Conservation (phyloP, 2,329 filamentous ascomycete species). For the Xylaria sp. region DNA sequence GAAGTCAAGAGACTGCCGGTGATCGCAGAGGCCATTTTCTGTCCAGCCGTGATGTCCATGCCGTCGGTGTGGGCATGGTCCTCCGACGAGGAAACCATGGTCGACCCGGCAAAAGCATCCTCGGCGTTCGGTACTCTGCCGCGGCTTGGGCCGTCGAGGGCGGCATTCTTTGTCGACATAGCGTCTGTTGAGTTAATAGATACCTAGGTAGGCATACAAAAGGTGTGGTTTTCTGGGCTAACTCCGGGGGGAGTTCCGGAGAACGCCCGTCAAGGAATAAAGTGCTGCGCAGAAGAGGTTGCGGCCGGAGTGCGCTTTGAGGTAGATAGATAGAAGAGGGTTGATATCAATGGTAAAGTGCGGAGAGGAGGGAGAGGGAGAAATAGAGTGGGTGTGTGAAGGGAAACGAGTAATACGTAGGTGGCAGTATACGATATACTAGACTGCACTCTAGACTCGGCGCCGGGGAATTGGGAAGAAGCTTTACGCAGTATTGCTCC, state of each 20-base stretch:
- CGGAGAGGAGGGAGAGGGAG: constrained; percentile 5
- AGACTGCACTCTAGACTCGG: not conserved
- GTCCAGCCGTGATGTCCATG: constrained; percentile 78
- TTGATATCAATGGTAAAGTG: not conserved
- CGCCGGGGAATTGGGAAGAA: constrained; percentile 18
- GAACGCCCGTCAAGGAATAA: constrained; percentile 39
- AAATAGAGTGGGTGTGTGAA: not conserved
- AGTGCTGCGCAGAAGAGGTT: constrained; percentile 14
- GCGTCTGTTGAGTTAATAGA: constrained; percentile 15
- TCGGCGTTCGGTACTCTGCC: constrained; percentile 52
- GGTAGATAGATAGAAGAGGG: not conserved
- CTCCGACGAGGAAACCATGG: constrained; percentile 49
- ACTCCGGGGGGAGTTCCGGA: constrained; percentile 45
- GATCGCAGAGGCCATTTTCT: constrained; percentile 96
- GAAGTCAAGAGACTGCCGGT: constrained; percentile 91
- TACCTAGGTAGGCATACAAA: constrained; percentile 17
- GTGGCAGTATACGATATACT: not conserved
- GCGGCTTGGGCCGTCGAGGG: constrained; percentile 52
- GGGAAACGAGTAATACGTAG: not conserved
- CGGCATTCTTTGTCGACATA: constrained; percentile 43
- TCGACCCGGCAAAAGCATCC: constrained; percentile 50
- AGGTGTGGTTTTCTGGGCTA: constrained; percentile 37
- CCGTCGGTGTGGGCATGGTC: constrained; percentile 56
- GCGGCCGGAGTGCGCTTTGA: constrained; percentile 13
- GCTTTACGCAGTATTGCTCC: constrained; percentile 6